Evolutionary conservation across 2,329 filamentous ascomycete species (phyloP), one percentile per base, ranked within the genome.

Genomic region (Alternaria brassicicola): DNA sequence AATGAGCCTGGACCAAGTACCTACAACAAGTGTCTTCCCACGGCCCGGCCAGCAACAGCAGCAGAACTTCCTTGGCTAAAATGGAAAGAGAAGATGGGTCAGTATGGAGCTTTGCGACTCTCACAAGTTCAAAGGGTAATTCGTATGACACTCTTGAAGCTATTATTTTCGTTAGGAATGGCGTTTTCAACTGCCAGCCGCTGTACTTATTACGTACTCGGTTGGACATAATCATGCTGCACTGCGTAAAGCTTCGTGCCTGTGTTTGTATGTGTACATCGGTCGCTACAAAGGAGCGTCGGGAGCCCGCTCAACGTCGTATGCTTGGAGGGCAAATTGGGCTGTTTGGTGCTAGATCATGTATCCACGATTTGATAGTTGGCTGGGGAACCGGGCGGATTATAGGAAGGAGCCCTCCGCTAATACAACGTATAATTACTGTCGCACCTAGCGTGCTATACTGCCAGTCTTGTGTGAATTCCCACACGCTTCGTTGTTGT

Each of bases 21-120:
- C 89, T 31, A 96, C 93, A 0, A 83, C 92, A 26, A 89, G 89
- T 0, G 86, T 98, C 1, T 99, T 99, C 73, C 95, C 95, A 9
- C 84, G 94, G 55, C 92, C 92, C 1, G 87, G 85, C 17, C 80
- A 82, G 70, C 77, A 74, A 49, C 62, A 57, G 30, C 58, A 59
- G 46, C 70, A 68, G 30, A 72, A 74, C 33, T 74, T 71, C 39
- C 53, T 73, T 38, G 69, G 71, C 23, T 74, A 69, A 63, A 36
- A 25, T 45, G 43, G 23, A 26, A 43, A 17, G 19, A 46, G 25
- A 21, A 13, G 28, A 30, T 30, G 23, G 15, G 12, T 23, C 21
- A 28, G 23, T 48, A 28, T 23, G 25, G 31, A 25, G 38, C 47
- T 30, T 38, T 55, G 46, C 41, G 45, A 43, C 31, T 35, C 36